phyloP scores from a whole-genome alignment of 306 rosid genomes.

The Crotalaria pallida region DNA sequence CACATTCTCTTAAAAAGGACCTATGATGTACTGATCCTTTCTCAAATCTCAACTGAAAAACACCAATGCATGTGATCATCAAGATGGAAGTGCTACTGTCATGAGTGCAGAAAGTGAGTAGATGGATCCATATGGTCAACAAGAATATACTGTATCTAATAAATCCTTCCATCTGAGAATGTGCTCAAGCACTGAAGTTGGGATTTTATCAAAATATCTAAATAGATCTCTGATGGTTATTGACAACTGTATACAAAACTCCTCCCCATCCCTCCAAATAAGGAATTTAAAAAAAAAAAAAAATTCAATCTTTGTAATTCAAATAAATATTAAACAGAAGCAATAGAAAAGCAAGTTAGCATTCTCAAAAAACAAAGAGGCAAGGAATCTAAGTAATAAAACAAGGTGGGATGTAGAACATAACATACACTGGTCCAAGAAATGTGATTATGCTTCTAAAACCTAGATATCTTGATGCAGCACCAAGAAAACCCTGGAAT shows the following conservation, averaged over 20 bases:
- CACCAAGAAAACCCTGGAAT: slow-evolving; percentile 79
- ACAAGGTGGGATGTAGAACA: slow-evolving; percentile 28
- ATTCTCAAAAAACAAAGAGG: slow-evolving; percentile 1
- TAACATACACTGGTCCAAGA: slow-evolving; percentile 86
- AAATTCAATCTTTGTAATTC: no score
- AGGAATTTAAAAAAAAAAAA: background rate
- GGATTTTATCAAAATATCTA: background rate
- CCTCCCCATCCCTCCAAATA: background rate
- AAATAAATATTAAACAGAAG: background rate
- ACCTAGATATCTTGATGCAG: slow-evolving; percentile 88
- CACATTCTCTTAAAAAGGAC: background rate
- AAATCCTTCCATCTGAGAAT: background rate
- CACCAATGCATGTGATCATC: no score
- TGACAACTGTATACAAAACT: background rate
- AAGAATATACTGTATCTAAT: background rate
- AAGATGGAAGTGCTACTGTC: background rate
- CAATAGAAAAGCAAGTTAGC: slow-evolving; percentile 7
- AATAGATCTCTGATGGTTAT: background rate
- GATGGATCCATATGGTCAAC: background rate
- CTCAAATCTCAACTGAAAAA: slow-evolving; percentile 8
- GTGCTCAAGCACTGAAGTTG: background rate
- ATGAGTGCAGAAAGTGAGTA: background rate
- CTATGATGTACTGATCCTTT: background rate
- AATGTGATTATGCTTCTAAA: slow-evolving; percentile 80
- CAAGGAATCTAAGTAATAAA: slow-evolving; percentile 4